Percentiles rank a stretch among this genome's conserved stretches.
phyloP scores from a whole-genome alignment of 2,329 filamentous ascomycete genomes.

The Colletotrichum truncatum region DNA sequence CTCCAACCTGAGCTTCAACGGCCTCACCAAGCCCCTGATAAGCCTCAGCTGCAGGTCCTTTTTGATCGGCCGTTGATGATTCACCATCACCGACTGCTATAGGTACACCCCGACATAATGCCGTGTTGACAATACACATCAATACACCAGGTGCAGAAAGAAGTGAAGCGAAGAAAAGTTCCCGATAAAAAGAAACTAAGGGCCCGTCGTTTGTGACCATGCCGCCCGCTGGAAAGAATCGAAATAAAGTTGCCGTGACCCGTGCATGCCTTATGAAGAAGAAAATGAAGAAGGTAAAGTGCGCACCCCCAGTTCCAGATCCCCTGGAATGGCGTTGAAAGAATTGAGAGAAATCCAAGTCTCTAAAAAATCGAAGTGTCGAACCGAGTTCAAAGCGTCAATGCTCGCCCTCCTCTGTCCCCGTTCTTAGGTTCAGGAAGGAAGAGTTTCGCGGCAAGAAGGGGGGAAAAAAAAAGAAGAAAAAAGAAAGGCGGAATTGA shows the following conservation, averaged over 20 bases:
- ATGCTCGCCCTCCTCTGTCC: background rate
- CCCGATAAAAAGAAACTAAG: background rate
- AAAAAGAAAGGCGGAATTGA: background rate
- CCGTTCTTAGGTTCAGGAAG: background rate
- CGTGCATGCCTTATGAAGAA: conserved; percentile 20
- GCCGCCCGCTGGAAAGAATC: conserved; percentile 17
- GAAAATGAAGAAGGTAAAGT: conserved; percentile 5
- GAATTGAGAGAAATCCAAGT: background rate
- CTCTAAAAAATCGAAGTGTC: background rate
- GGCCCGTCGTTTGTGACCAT: conserved; percentile 11
- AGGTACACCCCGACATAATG: conserved; percentile 11
- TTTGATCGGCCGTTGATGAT: conserved; percentile 4
- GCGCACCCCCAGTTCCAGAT: conserved; percentile 15
- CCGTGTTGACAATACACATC: conserved; percentile 7
- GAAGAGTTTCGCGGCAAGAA: background rate
- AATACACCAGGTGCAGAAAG: background rate
- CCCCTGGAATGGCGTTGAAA: conserved; percentile 4
- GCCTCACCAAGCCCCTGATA: background rate
- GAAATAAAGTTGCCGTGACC: conserved; percentile 20
- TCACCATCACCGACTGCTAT: background rate
- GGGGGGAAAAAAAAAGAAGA: background rate
- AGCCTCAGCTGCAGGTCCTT: conserved; percentile 5
- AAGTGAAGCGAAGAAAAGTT: conserved; percentile 1
- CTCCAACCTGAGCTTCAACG: conserved; percentile 15
- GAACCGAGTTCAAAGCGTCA: background rate